phyloP scores from a whole-genome alignment of 2,329 filamentous ascomycete species.

The Ceratocystis variospora region DNA sequence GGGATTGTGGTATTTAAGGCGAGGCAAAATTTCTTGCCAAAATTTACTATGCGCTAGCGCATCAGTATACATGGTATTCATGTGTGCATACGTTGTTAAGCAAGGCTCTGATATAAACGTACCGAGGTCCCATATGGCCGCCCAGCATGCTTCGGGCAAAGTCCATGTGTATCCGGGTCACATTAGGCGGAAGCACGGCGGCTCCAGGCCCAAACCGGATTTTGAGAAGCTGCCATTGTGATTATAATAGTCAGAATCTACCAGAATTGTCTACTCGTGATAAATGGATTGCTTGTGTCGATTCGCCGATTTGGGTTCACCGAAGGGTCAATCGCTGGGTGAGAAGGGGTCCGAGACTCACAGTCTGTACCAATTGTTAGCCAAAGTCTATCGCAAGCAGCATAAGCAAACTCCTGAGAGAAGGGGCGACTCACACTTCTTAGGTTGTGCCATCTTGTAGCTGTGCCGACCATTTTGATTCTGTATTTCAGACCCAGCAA shows the following conservation, averaged over 20 bases:
- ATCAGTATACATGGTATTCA: conserved; percentile 19
- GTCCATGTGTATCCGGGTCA: conserved; percentile 61
- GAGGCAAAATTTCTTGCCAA: conserved; percentile 68
- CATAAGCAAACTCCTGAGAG: background rate
- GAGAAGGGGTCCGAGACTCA: background rate
- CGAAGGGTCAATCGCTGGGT: no score
- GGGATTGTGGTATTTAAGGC: conserved; percentile 92
- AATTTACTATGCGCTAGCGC: conserved; percentile 53
- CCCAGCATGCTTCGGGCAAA: conserved; percentile 49
- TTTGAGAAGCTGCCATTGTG: conserved; percentile 46
- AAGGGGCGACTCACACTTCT: conserved; percentile 41
- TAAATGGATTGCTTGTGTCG: background rate
- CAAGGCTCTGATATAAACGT: conserved; percentile 23
- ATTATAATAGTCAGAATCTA: conserved; percentile 16
- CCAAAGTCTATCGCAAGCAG: background rate
- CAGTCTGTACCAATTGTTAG: background rate
- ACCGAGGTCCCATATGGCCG: conserved; percentile 64
- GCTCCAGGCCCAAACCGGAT: conserved; percentile 74
- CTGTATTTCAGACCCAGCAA: background rate
- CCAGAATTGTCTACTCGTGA: background rate
- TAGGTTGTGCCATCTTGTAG: conserved; percentile 52
- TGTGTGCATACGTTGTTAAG: conserved; percentile 20
- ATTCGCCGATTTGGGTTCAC: background rate
- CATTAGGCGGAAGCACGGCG: conserved; percentile 60
- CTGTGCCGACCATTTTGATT: conserved; percentile 33